Evolutionary conservation across 1,284 basidiomycete species (phyloP), one percentile per base, ranked within the genome.

Genomic region (Anthracocystis walkeri): DNA sequence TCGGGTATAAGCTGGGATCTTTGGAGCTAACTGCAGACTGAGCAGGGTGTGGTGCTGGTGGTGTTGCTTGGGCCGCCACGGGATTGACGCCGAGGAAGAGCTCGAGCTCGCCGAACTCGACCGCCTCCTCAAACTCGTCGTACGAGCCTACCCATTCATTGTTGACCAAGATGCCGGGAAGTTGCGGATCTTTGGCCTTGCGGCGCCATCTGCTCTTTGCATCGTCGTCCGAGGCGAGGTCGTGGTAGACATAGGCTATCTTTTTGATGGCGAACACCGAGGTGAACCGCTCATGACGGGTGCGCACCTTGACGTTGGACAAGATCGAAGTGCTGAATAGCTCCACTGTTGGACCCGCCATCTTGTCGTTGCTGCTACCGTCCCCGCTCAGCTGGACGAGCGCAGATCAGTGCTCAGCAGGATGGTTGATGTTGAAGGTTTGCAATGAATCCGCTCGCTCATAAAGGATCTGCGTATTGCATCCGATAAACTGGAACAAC

Each of bases 251-350:
- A 45, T 77, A 85, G n/a, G 82, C 75, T n/a, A 85, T 80, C 72
- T 79, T 78, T 38, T 81, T 79, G 65, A 80, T 78, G 46, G 56
- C 58, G 8, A 85, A 58, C 11, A 85, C 83, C 25, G 66, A 62
- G 0, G 80, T 67, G 58, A 64, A 85, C n/a, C 83, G 77, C 46
- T 85, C 83, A 57, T 85, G 83, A 8, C 82, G 72, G 18, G 67
- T 61, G 31, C 83, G 72, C 2, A 83, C 75, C 50, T 77, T 77
- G 65, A 82, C 81, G 55, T 85, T 83, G 53, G 77, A 79, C 25
- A 84, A 72, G 57, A 85, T 85, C 33, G 82, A 84, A 25, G 83
- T 85, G 64, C 77, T 82, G 72, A 85, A 85, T n/a, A 85, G 79
- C 69, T 85, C 83, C 31, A 85, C 76, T 3, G 75, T 71, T 16